A percentile compares a stretch with the other conserved stretches of the same genome.
Evolutionary conservation across 2,329 filamentous ascomycete species (phyloP).

Genomic region (Falciphora oryzae): DNA sequence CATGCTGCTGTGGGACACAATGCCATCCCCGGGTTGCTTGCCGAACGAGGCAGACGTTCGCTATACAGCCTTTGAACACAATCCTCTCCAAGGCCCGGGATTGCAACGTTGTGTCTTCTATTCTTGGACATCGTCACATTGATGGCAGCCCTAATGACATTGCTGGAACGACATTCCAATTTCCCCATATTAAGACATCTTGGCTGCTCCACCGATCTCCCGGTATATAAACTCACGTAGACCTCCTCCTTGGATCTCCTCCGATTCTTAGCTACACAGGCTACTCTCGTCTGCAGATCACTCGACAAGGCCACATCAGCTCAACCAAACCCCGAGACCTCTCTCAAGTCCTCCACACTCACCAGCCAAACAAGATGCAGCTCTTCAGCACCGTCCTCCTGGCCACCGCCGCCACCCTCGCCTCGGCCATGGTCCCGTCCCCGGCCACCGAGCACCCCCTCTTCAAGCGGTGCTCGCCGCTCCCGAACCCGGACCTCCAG

Average conservation of each 20-base stretch:
- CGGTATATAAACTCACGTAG: neutral
- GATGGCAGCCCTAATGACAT: neutral
- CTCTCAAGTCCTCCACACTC: neutral
- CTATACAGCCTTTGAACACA: neutral
- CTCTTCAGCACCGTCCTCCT: slow-evolving; percentile 4
- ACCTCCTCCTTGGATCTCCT: neutral
- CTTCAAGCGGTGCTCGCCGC: slow-evolving; percentile 23
- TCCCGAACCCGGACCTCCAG: slow-evolving; percentile 16
- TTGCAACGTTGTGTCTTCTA: neutral
- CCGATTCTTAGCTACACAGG: neutral
- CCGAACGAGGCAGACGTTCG: neutral
- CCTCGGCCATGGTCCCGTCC: neutral
- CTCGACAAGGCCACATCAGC: neutral
- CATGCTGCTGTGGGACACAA: neutral
- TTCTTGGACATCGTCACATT: neutral
- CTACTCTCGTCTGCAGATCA: neutral
- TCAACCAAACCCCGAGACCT: neutral
- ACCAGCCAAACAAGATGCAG: slow-evolving; percentile 1
- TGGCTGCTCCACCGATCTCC: neutral
- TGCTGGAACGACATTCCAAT: neutral
- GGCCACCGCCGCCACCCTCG: neutral
- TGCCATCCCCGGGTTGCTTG: neutral
- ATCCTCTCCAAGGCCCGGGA: neutral
- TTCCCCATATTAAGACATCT: neutral
- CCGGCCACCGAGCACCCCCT: slow-evolving; percentile 8